Evolutionary conservation across 1,139 yeast genomes (phyloP).

Genomic region (Pneumocystis oryctolagi): DNA sequence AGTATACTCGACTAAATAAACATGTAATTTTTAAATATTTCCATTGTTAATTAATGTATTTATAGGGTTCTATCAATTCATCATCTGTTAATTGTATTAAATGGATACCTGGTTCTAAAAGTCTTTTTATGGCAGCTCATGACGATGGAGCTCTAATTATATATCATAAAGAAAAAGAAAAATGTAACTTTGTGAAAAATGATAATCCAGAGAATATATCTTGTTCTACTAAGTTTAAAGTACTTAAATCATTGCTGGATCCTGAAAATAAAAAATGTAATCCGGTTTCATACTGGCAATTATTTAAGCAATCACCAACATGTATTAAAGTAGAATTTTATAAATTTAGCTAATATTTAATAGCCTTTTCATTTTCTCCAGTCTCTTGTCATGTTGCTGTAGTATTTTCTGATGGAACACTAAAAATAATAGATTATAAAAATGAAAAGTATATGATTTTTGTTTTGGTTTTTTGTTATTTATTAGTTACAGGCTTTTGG

Average conservation of each 20-base stretch:
- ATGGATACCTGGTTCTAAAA: slow-evolving; percentile 30
- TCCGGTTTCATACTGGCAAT: slow-evolving; percentile 47
- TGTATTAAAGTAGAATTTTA: neutral
- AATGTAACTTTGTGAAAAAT: slow-evolving; percentile 10
- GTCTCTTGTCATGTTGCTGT: slow-evolving; percentile 31
- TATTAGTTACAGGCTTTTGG: slow-evolving; percentile 28
- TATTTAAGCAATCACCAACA: slow-evolving; percentile 46
- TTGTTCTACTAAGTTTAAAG: neutral
- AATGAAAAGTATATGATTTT: slow-evolving; percentile 23
- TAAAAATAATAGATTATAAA: slow-evolving; percentile 41
- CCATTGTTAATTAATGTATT: neutral
- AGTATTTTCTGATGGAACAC: slow-evolving; percentile 53
- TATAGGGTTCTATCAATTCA: slow-evolving; percentile 24
- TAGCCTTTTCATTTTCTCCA: slow-evolving; percentile 36
- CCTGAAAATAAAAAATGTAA: slow-evolving; percentile 19
- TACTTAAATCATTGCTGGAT: neutral
- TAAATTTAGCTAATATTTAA: neutral
- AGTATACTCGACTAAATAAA: slow-evolving; percentile 39
- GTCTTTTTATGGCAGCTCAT: slow-evolving; percentile 28
- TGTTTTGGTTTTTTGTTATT: neutral
- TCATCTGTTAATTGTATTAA: slow-evolving; percentile 27
- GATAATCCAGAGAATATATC: neutral
- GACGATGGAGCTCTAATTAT: slow-evolving; percentile 29
- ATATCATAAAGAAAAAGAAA: slow-evolving; percentile 31
- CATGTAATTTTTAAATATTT: slow-evolving; percentile 19